Evolutionary conservation across 805 yeast species (phyloP), one percentile per base, ranked within the genome.

Genomic region (Barnettozyma californica): DNA sequence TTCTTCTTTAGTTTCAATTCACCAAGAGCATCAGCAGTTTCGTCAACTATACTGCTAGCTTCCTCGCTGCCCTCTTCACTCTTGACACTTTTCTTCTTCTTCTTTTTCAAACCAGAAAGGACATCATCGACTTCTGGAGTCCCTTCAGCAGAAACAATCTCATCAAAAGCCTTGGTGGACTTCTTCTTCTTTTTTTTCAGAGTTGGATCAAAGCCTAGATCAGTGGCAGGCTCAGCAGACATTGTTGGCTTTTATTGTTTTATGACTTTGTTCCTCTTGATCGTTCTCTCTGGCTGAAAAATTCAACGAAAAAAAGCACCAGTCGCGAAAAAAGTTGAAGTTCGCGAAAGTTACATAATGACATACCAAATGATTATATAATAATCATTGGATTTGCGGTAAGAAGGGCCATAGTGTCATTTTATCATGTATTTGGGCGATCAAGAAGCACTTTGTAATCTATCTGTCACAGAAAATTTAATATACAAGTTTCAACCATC

Each of bases 1-100:
- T 88, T 88, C 80, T 90, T 90, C 76, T 87, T 86, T 68, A 84
- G 74, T 60, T 81, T 82, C 62, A 84, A 68, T 39, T 87, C 92
- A 21, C 83, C 83, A 48, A 85, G 75, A 54, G 83, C 78, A 53
- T 82, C 87, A 31, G 82, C 72, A 35, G 79, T 70, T 36, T 68
- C 78, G 52, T 71, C 74, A 19, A 65, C 63, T 20, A 51, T 48
- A 39, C 70, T 77, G 25, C 60, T 66, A 11, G 60, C 63, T 5
- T 66, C 75, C 9, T 65, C 68, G 9, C 65, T 63, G 52, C 63
- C 65, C 19, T 67, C 55, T 8, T 66, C 68, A 9, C 47, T 38
- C 38, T 53, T 53, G 18, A 69, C 67, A 54, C 81, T 71, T 69
- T 87, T 78, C 85, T 87, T 87, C 79, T 89, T 81, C 77, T 88